Percentiles rank a stretch among this genome's conserved stretches.
phyloP scores from a whole-genome alignment of 305 asterid genomes.

The Rubia peregrina region DNA sequence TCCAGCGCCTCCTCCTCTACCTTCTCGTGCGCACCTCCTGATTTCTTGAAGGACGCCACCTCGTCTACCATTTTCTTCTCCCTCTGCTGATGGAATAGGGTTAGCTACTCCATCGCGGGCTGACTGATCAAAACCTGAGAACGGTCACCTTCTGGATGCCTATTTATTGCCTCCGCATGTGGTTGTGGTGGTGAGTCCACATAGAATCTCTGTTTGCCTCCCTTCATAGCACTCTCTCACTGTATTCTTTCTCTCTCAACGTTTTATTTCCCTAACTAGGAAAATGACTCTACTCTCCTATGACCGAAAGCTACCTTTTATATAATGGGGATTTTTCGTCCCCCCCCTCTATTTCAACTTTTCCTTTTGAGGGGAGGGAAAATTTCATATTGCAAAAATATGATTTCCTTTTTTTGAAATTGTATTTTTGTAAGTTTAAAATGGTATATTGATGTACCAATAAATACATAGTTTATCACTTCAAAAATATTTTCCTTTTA shows the following conservation, averaged over 20 bases:
- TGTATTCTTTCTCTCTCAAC: not conserved
- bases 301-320: not conserved
- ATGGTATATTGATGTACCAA: no score
- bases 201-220: not conserved
- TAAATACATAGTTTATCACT: no score
- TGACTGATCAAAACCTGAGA: no score
- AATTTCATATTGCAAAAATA: not conserved
- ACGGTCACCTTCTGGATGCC: not conserved
- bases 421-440: no score
- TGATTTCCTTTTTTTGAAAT: no score
- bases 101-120: not conserved
- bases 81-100: no score
- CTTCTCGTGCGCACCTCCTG: not conserved
- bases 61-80: no score
- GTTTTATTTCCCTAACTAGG: not conserved
- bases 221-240: not conserved
- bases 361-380: not conserved
- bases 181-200: not conserved
- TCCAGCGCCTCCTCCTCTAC: constrained; percentile 20
- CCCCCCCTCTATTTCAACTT: not conserved
- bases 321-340: not conserved
- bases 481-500: no score
- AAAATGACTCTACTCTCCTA: not conserved
- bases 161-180: not conserved
- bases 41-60: no score